These are phyloP conservation scores for Physcomitrellopsis africana DNA, from an alignment of 225 moss, liverwort and hornwort genomes.

Conservation along the genomic window DNA sequence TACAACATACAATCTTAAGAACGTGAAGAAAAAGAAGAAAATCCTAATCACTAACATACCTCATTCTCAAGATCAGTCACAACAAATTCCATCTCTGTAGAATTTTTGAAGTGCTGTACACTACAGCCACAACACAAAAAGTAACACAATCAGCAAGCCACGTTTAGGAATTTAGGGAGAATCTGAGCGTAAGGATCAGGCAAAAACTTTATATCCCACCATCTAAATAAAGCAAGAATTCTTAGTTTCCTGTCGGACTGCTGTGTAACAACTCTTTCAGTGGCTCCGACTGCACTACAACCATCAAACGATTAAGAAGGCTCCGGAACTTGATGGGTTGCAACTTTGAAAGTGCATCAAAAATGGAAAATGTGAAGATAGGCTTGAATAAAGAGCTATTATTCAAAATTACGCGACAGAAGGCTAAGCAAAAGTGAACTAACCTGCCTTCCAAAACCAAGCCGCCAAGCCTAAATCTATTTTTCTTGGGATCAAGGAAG, in stretches of 20 bases:
- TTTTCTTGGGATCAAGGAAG: constrained; percentile 82
- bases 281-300: constrained; percentile 17
- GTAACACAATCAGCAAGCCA: constrained; percentile 21
- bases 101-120: constrained; percentile 81
- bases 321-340: not conserved
- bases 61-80: constrained; percentile 91
- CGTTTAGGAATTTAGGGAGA: not conserved
- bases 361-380: not conserved
- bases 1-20: not conserved
- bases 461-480: constrained; percentile 86
- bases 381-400: not conserved
- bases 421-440: constrained; percentile 29
- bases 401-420: constrained; percentile 12
- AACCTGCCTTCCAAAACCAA: constrained; percentile 98
- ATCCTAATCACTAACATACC: constrained; percentile 39
- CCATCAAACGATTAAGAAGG: constrained; percentile 4
- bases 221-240: not conserved
- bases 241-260: not conserved
- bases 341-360: not conserved
- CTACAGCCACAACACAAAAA: constrained; percentile 43
- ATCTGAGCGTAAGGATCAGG: not conserved
- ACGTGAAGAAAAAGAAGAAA: not conserved
- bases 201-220: not conserved
- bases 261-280: not conserved
- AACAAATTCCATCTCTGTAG: constrained; percentile 92